Conservation (phyloP, 2,329 filamentous ascomycete genomes). For the Parafenestella ontariensis region DNA sequence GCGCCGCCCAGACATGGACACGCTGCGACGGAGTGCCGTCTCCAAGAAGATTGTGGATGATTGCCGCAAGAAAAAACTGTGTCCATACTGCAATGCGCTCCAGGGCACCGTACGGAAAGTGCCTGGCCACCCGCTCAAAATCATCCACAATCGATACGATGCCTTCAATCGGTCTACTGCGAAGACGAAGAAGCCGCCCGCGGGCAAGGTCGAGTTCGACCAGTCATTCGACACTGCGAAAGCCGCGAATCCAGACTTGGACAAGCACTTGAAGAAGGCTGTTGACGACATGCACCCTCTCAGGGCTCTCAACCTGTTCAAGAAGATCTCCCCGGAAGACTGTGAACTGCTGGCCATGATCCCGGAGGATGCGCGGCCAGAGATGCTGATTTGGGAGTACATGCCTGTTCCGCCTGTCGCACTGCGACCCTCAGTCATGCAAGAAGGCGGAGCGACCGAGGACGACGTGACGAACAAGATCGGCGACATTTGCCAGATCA, state of each 20-base stretch:
- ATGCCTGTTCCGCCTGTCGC: constrained; percentile 92
- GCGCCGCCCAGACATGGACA: constrained; percentile 82
- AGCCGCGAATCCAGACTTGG: constrained; percentile 78
- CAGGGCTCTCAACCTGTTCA: constrained; percentile 88
- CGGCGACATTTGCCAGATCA: constrained; percentile 94
- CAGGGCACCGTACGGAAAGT: constrained; percentile 95
- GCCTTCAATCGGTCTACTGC: constrained; percentile 89
- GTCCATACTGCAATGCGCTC: constrained; percentile 78
- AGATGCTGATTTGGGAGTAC: constrained; percentile 98
- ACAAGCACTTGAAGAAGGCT: constrained; percentile 89
- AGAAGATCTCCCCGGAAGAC: constrained; percentile 81
- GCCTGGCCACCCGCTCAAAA: constrained; percentile 80
- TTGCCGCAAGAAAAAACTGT: constrained; percentile 84
- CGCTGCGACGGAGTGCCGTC: constrained; percentile 80
- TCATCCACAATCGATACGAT: constrained; percentile 91
- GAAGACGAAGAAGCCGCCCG: constrained; percentile 80
- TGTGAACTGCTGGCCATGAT: constrained; percentile 92
- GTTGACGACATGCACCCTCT: constrained; percentile 94
- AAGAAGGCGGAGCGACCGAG: constrained; percentile 92
- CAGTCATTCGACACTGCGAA: constrained; percentile 82
- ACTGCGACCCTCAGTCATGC: constrained; percentile 90
- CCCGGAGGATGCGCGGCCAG: constrained; percentile 83
- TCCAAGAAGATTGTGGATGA: constrained; percentile 88
- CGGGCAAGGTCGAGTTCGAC: constrained; percentile 84
- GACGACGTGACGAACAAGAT: constrained; percentile 97